Percentiles rank a stretch among this genome's conserved stretches.
These are phyloP conservation scores for Xylogone sp. DNA, from an alignment of 2,329 filamentous ascomycete species.

Conservation along the genomic window DNA sequence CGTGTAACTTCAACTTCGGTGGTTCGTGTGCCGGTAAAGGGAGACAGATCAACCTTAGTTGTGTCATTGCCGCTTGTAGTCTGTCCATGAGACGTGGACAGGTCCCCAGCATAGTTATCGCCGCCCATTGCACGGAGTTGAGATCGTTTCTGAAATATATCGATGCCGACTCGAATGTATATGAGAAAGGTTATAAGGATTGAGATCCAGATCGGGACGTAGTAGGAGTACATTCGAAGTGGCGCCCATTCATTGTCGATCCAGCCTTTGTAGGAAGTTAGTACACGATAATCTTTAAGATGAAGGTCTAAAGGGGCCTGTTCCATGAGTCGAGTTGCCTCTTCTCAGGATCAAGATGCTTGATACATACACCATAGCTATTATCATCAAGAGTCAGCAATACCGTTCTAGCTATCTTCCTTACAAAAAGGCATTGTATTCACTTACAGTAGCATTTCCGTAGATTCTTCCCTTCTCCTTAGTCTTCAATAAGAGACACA, in stretches of 20 bases:
- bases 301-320: no score
- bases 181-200: slow-evolving; percentile 60
- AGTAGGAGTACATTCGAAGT: slow-evolving; percentile 71
- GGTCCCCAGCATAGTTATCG: slow-evolving; percentile 38
- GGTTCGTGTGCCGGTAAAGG: slow-evolving; percentile 13
- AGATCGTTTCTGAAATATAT: slow-evolving; percentile 64
- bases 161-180: slow-evolving; percentile 59
- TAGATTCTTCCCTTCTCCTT: slow-evolving; percentile 25
- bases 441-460: slow-evolving; percentile 31
- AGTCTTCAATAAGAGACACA: slow-evolving; percentile 48
- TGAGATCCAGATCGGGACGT: slow-evolving; percentile 65
- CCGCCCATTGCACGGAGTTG: slow-evolving; percentile 52
- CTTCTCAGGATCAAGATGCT: slow-evolving; percentile 64
- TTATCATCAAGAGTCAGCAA: slow-evolving; percentile 74
- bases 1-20: slow-evolving; percentile 19
- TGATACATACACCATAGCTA: slow-evolving; percentile 58
- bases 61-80: background rate
- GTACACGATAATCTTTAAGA: slow-evolving; percentile 48
- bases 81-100: slow-evolving; percentile 21
- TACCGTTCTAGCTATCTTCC: slow-evolving; percentile 69
- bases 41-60: background rate
- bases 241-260: slow-evolving; percentile 62
- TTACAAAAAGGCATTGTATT: slow-evolving; percentile 37
- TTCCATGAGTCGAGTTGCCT: slow-evolving; percentile 31
- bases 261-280: slow-evolving; percentile 74